Conservation (phyloP, 176 grass and related monocot species). For the Aegilops umbellulata region DNA sequence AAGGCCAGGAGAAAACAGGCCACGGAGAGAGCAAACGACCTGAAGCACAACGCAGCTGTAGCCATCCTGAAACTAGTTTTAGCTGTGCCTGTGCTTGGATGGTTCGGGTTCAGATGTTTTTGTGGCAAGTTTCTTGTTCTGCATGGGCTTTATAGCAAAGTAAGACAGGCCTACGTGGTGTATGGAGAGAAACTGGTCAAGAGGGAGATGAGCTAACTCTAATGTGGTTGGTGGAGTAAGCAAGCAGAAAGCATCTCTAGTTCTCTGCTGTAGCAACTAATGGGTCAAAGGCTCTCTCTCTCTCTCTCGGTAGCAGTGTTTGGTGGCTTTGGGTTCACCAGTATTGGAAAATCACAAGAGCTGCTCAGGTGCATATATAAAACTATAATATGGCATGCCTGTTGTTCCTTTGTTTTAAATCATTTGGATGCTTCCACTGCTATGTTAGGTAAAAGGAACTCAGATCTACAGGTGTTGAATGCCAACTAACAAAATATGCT, state of each 20-base stretch:
- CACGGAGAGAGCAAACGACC: slow-evolving; percentile 20
- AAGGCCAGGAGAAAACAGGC: slow-evolving; percentile 25
- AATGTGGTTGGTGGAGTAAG: slow-evolving; percentile 66
- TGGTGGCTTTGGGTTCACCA: slow-evolving; percentile 76
- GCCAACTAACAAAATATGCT: neutral
- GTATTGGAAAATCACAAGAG: slow-evolving; percentile 49
- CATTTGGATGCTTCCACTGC: slow-evolving; percentile 18
- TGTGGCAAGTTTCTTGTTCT: slow-evolving; percentile 32
- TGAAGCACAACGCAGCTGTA: neutral
- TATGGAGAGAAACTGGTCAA: slow-evolving; percentile 49
- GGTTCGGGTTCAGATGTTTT: slow-evolving; percentile 15
- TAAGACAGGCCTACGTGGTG: neutral
- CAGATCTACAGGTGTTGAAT: neutral
- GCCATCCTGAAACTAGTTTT: slow-evolving; percentile 29
- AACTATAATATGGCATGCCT: slow-evolving; percentile 2
- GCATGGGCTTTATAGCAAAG: slow-evolving; percentile 43
- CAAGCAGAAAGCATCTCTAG: slow-evolving; percentile 36
- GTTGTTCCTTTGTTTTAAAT: slow-evolving; percentile 12
- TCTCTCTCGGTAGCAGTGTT: slow-evolving; percentile 29
- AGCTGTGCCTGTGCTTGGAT: slow-evolving; percentile 1
- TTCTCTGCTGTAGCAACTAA: neutral
- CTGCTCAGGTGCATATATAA: slow-evolving; percentile 8
- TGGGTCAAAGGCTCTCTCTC: slow-evolving; percentile 21
- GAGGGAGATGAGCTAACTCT: slow-evolving; percentile 79
- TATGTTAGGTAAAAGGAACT: neutral